Base-by-base conservation (phyloP, 192 early-diverging fungal genomes). In the Bifiguratus adelaidae region DNA sequence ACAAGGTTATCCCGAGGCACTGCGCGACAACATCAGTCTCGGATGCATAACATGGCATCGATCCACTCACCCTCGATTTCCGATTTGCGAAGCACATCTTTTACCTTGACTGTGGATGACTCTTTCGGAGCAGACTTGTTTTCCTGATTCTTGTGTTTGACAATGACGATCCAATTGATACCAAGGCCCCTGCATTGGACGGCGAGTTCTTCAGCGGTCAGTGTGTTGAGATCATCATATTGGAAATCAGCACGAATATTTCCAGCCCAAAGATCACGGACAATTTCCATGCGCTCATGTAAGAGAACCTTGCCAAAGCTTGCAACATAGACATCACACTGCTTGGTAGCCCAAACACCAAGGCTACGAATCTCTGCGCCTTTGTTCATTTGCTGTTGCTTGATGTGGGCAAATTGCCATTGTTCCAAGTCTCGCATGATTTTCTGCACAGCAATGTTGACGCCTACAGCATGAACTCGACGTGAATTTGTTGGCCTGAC, bases 211-310 rank as follows among this genome's bases (percentile, higher is more conserved):
- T 88, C 85, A 21, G 81, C 78, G 4, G 80, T 83, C 48, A 81
- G 59, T 43, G 80, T 75, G 1, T 72, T 71, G 13, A 66, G 69
- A 40, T 90, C 86, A 48, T 88, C 74, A 28, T 89, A 81, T 52
- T 83, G 65, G 30, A 93, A 78, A 28, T 93, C 92, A 0, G 88
- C 81, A 44, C 78, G 73, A 48, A 96, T 74, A 3, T 77, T 78
- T 30, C 78, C 73, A 1, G 58, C 59, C 90, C 92, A 92, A 12
- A 88, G 63, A 19, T 92, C 90, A 22, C 71, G 67, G 19, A 83
- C 80, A 50, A 95, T 46, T 13, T 81, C 68, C 23, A 95, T 67
- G 3, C 88, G 73, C 53, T 92, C 85, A 29, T 77, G 74, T 5
- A 89, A 52, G 32, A 83, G 53, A 7, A 68, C 61, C 29, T 76